Evolutionary conservation across 2,329 filamentous ascomycete genomes (phyloP), one percentile per base, ranked within the genome.

Genomic region (Aspergillus latus): DNA sequence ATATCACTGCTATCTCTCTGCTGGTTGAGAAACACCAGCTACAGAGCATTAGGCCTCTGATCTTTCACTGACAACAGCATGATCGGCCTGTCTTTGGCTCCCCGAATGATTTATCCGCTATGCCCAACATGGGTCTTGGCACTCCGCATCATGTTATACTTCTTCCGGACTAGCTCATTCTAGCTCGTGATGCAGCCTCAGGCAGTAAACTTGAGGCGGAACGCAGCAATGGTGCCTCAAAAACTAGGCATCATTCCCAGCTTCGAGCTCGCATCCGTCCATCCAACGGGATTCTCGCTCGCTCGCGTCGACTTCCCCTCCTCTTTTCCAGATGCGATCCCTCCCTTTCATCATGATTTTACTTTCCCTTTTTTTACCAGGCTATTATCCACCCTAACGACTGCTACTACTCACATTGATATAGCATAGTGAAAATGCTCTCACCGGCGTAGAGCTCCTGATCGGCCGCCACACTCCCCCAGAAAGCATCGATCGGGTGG

Each of bases 401-500:
- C 15, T 34, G 58, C 48, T 21, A 36, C 39, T 48, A 36, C 51
- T 21, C 34, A 36, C 56, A 37, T 51, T 52, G 1, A 5, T 46
- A 40, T 26, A 32, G 29, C 42, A 43, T 3, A n/a, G 15, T 37
- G 15, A 34, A 51, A 9, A 49, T 34, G 15, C 34, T 51, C n/a
- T 44, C 13, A 50, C 30, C 13, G 39, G n/a, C 32, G 44, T 26
- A 45, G 40, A 36, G 37, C 9, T 48, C 52, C 39, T 48, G 39
- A 44, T 52, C 36, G 26, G 39, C 37, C 39, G 44, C 28, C 42
- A 30, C 37, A 37, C 52, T 50, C 49, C 54, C 54, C 54, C 53
- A 56, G 53, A 56, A 40, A 56, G 15, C 39, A 15, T 34, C 46
- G 54, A 49, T 39, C 54, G 54, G 54, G 45, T 49, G 49, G 54